Base-by-base conservation (phyloP, 768 basidiomycete species). In the Suillus ampliporus region DNA sequence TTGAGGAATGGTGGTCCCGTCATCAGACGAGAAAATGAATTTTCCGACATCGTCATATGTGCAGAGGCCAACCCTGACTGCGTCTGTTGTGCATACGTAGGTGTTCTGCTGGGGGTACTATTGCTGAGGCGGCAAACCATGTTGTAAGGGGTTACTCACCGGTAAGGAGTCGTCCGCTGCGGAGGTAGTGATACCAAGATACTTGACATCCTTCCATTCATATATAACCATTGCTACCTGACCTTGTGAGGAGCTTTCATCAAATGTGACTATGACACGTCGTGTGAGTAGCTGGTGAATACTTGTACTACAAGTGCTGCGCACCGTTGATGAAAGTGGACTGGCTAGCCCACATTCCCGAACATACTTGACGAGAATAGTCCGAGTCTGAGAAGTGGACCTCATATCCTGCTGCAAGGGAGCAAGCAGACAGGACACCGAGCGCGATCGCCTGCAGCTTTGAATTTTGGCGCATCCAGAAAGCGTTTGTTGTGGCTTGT, bases 171-270 rank as follows among this genome's bases (percentile, higher is more conserved):
- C 83, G 65, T 87, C 82, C 6, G 72, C 76, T 37, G 76, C 64
- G 5, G 87, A 86, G 35, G 87, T 87, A 51, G 82, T 77, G 72
- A 84, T 88, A 38, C 97, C 97, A 3, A 99, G 83, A 72, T 92
- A 95, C 51, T 82, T 77, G 58, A 89, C 88, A 71, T 99, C 97
- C 34, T 82, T 74, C 96, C 96, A 99, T 78, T 99, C 97, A 71
- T 98, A 99, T 26, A 99, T 87, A 58, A 97, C 91, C 84, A 97
- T 89, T 31, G 97, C 94, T 21, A 97, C 80, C 76, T 97, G 92
- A 41, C 97, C 97, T 69, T 88, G 81, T 4, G 95, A 95, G 6
- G 82, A 69, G 19, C 80, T 73, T 23, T 57, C 37, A 68, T 92
- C 87, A 78, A 98, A 99, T 5, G 88, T 88, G 63, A 97, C 89